Evolutionary conservation across 805 yeast genomes (phyloP).

Genomic region (Zygosaccharomyces bailii): DNA sequence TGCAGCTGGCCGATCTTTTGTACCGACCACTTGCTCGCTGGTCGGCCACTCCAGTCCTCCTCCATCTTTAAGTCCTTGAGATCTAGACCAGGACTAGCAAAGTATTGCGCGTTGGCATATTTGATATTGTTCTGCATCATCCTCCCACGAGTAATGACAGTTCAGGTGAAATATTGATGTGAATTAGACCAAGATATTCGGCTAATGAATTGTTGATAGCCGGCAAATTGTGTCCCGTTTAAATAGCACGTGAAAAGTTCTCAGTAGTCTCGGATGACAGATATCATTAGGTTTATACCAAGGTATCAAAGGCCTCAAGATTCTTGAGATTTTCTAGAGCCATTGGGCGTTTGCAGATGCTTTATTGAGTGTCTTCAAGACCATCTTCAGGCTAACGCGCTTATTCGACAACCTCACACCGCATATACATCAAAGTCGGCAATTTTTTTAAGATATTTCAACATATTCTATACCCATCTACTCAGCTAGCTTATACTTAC

Average conservation of each 20-base stretch:
- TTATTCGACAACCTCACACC: neutral
- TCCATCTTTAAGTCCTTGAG: conserved; percentile 27
- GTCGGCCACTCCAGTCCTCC: conserved; percentile 37
- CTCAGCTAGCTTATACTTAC: too few relatives aligned
- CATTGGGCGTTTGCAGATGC: neutral
- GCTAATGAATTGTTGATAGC: neutral
- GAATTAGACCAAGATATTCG: too few relatives aligned
- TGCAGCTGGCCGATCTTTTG: conserved; percentile 47
- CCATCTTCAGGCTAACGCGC: neutral
- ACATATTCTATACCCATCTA: too few relatives aligned
- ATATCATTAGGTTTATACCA: too few relatives aligned
- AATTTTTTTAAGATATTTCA: neutral
- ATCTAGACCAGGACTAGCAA: conserved; percentile 22
- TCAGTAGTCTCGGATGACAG: too few relatives aligned
- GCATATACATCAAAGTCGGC: too few relatives aligned
- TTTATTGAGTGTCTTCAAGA: neutral
- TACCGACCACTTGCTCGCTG: conserved; percentile 47
- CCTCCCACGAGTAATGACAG: neutral
- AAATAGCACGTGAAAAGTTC: neutral
- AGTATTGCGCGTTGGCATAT: conserved; percentile 21
- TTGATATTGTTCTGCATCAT: conserved; percentile 14
- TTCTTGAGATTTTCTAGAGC: too few relatives aligned
- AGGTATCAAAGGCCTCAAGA: too few relatives aligned
- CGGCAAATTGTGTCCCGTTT: neutral
- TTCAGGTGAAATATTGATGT: neutral